Conservation (phyloP, 73 alveolate genomes). For the Uronychia binucleata region DNA sequence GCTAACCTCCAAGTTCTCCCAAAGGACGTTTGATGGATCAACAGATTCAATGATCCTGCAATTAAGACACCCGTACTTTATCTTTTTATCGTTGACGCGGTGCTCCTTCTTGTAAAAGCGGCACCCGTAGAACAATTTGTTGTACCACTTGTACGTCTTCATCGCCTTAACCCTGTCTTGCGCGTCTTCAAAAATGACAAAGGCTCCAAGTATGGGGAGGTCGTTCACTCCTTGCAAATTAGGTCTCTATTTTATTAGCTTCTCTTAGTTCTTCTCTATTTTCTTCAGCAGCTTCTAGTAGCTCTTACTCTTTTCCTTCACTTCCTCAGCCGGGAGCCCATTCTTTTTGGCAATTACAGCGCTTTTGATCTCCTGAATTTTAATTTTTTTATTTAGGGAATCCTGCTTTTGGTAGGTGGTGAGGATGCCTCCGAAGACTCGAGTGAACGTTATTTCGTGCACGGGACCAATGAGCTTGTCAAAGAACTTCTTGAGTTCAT, state of each 20-base stretch:
- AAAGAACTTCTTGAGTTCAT: background rate
- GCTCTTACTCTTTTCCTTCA: background rate
- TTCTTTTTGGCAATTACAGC: background rate
- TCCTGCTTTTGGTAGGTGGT: background rate
- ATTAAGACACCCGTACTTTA: no score
- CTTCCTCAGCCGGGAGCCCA: background rate
- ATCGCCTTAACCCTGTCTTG: background rate
- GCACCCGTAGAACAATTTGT: background rate
- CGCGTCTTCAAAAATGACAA: background rate
- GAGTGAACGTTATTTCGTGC: background rate
- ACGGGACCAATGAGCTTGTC: background rate
- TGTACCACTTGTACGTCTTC: background rate
- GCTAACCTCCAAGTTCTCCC: conserved; percentile 35
- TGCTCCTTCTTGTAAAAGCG: background rate
- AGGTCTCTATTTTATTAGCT: background rate
- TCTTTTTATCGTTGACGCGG: background rate
- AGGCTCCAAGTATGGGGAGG: background rate
- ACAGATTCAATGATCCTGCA: background rate
- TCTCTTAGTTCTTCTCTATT: background rate
- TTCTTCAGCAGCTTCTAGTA: background rate
- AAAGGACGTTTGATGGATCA: conserved; percentile 21
- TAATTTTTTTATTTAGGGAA: background rate
- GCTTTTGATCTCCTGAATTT: background rate
- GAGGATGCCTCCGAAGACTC: background rate
- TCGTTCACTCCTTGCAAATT: background rate